phyloP scores from a whole-genome alignment of 1,139 yeast genomes.

The Blastobotrys buckinghamii region DNA sequence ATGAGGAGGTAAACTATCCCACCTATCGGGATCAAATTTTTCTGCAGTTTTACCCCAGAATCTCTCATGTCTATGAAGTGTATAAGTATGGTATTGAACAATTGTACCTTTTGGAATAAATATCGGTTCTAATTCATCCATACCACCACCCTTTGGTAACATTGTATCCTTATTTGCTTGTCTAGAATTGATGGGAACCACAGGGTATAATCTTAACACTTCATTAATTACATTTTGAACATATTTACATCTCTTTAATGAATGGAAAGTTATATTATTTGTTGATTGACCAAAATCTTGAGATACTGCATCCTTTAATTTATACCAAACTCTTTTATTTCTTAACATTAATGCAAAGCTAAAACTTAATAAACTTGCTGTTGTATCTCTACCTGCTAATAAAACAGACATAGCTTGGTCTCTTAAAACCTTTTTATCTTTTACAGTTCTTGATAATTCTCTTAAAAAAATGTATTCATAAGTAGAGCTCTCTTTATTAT shows the following conservation, averaged over 20 bases:
- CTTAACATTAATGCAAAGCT: constrained; percentile 43
- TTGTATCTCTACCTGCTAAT: constrained; percentile 54
- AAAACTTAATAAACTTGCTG: constrained; percentile 50
- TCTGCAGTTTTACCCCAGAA: constrained; percentile 47
- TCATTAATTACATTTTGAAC: constrained; percentile 47
- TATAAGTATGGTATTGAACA: constrained; percentile 41
- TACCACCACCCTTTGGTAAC: constrained; percentile 50
- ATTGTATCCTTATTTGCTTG: constrained; percentile 42
- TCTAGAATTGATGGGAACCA: constrained; percentile 50
- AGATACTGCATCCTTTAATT: constrained; percentile 38
- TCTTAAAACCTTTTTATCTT: constrained; percentile 44
- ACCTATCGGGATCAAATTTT: constrained; percentile 48
- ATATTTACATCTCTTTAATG: constrained; percentile 45
- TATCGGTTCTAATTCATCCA: constrained; percentile 39
- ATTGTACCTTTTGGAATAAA: constrained; percentile 44
- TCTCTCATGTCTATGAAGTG: constrained; percentile 42
- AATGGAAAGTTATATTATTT: constrained; percentile 39
- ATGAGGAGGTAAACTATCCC: constrained; percentile 29
- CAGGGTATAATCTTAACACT: constrained; percentile 48
- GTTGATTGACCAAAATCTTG: constrained; percentile 25
- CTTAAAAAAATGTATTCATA: constrained; percentile 42
- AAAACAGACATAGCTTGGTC: constrained; percentile 49
- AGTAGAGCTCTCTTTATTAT: constrained; percentile 10
- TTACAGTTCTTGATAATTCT: constrained; percentile 47
- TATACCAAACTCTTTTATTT: constrained; percentile 38